Evolutionary conservation across 176 grass and related monocot genomes (phyloP).

Genomic region (Ampelocalamus luodianensis): DNA sequence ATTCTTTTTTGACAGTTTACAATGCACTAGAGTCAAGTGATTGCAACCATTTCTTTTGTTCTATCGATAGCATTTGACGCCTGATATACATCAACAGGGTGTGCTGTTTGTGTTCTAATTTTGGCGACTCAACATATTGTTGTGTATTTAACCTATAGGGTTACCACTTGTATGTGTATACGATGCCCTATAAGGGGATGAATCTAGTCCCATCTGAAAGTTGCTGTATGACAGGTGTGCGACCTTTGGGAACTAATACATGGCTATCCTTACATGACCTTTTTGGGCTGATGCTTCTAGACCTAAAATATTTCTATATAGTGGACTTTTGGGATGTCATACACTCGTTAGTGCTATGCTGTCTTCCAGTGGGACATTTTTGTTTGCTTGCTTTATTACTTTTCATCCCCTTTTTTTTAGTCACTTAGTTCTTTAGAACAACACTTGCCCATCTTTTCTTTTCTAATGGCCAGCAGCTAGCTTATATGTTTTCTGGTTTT

Average conservation of each 20-base stretch:
- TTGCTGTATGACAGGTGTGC: background rate
- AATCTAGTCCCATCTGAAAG: slow-evolving; percentile 23
- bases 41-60: background rate
- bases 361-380: background rate
- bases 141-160: background rate
- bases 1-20: background rate
- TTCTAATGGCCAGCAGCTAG: background rate
- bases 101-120: background rate
- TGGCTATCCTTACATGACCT: background rate
- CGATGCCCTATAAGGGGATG: background rate
- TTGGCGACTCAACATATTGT: slow-evolving; percentile 1
- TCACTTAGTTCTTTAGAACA: slow-evolving; percentile 31
- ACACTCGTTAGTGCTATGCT: background rate
- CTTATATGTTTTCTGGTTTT: slow-evolving; percentile 4
- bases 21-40: background rate
- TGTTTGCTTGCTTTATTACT: slow-evolving; percentile 13
- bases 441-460: background rate
- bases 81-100: background rate
- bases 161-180: background rate
- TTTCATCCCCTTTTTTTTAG: background rate
- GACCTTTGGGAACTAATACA: background rate
- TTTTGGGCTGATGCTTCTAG: slow-evolving; percentile 17
- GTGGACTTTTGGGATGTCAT: background rate
- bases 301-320: background rate
- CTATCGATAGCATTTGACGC: background rate